These are phyloP conservation scores for Pyrus betulifolia DNA, from an alignment of 306 rosid genomes.

Conservation along the genomic window DNA sequence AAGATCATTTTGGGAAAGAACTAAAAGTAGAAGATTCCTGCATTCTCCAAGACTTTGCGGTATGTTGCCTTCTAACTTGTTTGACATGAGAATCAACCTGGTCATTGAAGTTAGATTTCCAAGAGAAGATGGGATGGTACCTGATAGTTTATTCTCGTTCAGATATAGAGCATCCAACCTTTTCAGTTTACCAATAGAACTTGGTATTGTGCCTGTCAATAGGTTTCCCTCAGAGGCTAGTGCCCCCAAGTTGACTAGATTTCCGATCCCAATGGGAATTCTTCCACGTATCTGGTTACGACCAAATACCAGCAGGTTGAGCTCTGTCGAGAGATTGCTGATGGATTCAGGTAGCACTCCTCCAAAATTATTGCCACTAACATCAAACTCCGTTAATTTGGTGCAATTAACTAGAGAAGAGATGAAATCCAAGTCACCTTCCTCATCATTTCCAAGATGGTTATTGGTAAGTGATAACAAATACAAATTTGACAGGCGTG, in stretches of 20 bases:
- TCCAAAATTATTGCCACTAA: not conserved
- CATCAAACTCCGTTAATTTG: not conserved
- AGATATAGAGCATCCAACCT: not conserved
- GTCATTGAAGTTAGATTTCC: too few species aligned
- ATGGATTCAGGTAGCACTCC: not conserved
- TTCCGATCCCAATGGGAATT: not conserved
- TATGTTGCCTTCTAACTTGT: conserved; percentile 10
- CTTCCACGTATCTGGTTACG: not conserved
- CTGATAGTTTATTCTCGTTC: not conserved
- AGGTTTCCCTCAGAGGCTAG: not conserved
- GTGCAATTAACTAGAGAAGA: not conserved
- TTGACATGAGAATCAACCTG: not conserved
- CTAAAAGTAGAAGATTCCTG: not conserved
- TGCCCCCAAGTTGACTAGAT: not conserved
- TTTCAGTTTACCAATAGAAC: not conserved
- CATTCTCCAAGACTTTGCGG: conserved; percentile 10
- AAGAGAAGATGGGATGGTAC: not conserved
- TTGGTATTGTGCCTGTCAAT: not conserved
- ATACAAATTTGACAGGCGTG: not conserved
- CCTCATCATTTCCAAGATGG: not conserved
- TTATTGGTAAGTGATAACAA: too few species aligned
- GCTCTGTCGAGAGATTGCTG: not conserved
- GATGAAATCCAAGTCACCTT: not conserved
- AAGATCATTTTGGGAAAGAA: conserved; percentile 9
- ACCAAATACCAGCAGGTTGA: not conserved